Conservation (phyloP, 768 basidiomycete genomes). For the Lactarius trivialis region DNA sequence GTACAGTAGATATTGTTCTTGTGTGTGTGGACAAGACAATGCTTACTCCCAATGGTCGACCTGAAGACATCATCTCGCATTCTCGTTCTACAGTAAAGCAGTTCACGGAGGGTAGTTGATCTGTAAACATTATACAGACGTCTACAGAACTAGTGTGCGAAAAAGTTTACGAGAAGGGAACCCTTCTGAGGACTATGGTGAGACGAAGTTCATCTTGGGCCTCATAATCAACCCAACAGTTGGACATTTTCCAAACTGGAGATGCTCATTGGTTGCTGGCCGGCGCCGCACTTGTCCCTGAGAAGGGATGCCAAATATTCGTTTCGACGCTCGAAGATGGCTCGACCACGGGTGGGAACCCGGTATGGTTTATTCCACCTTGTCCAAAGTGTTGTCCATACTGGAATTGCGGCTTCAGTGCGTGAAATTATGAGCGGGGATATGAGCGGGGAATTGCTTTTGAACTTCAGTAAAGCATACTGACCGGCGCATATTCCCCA, state of each 20-base stretch:
- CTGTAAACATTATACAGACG: neutral
- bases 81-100: no score
- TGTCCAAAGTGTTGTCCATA: neutral
- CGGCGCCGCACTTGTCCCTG: neutral
- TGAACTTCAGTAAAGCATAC: neutral
- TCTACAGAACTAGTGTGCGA: neutral
- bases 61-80: no score
- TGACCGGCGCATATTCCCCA: neutral
- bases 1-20: no score
- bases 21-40: no score
- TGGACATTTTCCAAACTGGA: neutral
- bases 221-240: neutral
- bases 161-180: neutral
- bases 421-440: neutral
- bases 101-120: neutral
- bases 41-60: no score
- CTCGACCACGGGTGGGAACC: neutral
- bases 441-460: neutral
- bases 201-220: neutral
- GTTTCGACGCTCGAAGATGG: neutral
- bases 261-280: neutral
- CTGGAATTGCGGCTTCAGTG: neutral
- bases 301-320: neutral
- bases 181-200: constrained; percentile 3
- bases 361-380: neutral